Evolutionary conservation across 148 eudicot species (phyloP), one percentile per base, ranked within the genome.

Genomic region (Rhododendron mucronatum): DNA sequence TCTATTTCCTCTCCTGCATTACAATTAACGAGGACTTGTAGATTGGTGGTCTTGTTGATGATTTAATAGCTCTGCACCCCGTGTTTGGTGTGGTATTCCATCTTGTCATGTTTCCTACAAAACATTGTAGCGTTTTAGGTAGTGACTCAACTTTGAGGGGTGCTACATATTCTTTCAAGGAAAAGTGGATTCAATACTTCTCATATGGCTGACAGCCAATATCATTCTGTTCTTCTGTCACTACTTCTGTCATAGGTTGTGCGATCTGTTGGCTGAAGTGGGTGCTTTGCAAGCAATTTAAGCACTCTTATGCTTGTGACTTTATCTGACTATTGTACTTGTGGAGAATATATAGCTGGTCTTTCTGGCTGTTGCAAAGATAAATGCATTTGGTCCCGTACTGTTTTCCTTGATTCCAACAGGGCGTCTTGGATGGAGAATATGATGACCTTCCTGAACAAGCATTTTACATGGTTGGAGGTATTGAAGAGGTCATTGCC

Each of bases 401-500:
- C 9, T 59, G 61, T 39, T 87, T 57, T 44, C 13, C 73, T 33
- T 48, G 11, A 48, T 81, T 82, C 74, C 3, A 83, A 88, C 90
- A 96, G 99, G 99, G 98, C 71, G 98, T 96, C 37, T 91, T 96
- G 95, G 99, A 96, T 87, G 99, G 98, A 28, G 95, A 96, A 86
- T 96, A 91, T 9, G 99, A 96, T 87, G 99, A 96, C 88, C 98
- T 96, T 81, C 47, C 99, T 13, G 99, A 96, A 87, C 99, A 96
- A 80, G 91, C 99, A 47, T 96, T 96, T 88, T 95, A 96, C 93
- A 96, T 96, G 99, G 97, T 95, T 90, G 98, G 99, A 89, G 99
- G 99, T 80, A 96, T 96, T 14, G 99, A 96, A 8, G 99, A 96
- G 91, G 99, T 96, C 88, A 88, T 95, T 88, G 98, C 95, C 87